Evolutionary conservation across 2,329 filamentous ascomycete species (phyloP).

Genomic region (Ilyonectria sp.): DNA sequence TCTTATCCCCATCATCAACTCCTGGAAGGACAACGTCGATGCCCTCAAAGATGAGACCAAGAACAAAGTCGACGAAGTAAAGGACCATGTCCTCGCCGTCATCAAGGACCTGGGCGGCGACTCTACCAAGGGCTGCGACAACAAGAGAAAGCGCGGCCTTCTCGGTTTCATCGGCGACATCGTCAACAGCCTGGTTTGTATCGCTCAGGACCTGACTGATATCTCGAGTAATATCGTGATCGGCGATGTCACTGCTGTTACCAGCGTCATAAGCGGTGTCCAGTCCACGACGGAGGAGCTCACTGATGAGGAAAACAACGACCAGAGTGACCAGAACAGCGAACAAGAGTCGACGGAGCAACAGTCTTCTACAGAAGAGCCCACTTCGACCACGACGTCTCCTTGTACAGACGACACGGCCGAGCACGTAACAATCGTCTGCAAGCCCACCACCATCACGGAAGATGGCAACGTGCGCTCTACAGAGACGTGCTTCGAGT

Average conservation of each 20-base stretch:
- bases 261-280: slow-evolving; percentile 11
- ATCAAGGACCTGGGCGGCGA: slow-evolving; percentile 33
- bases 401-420: slow-evolving; percentile 32
- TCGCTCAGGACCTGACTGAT: slow-evolving; percentile 30
- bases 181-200: slow-evolving; percentile 37
- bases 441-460: slow-evolving; percentile 28
- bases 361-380: slow-evolving; percentile 18
- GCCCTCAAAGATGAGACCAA: slow-evolving; percentile 36
- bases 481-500: slow-evolving; percentile 23
- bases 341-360: slow-evolving; percentile 12
- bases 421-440: slow-evolving; percentile 30
- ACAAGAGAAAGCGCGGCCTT: slow-evolving; percentile 34
- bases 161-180: slow-evolving; percentile 30
- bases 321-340: slow-evolving; percentile 29
- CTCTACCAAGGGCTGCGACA: slow-evolving; percentile 25
- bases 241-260: slow-evolving; percentile 33
- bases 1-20: slow-evolving; percentile 37
- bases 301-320: slow-evolving; percentile 32
- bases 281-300: slow-evolving; percentile 31
- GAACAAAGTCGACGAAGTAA: slow-evolving; percentile 32
- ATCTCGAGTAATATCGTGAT: slow-evolving; percentile 24
- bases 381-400: slow-evolving; percentile 31
- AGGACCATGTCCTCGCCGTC: slow-evolving; percentile 22
- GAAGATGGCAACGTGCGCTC: slow-evolving; percentile 17
- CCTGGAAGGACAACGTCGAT: slow-evolving; percentile 31